phyloP scores from a whole-genome alignment of 1,139 yeast species.

The Protomyces inundatus region DNA sequence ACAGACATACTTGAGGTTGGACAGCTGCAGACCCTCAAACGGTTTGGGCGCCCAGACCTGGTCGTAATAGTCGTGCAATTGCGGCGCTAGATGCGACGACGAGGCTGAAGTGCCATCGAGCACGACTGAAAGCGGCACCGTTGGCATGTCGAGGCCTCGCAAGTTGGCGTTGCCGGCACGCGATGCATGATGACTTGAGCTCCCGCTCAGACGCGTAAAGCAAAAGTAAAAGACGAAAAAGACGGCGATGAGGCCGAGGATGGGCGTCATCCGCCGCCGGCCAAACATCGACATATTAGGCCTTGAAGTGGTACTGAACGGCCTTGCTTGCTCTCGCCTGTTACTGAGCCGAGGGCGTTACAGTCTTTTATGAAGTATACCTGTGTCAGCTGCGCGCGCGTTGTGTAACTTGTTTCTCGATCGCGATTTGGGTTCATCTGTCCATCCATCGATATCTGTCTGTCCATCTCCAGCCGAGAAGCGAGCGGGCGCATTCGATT shows the following conservation, averaged over 20 bases:
- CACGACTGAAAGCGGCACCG: neutral
- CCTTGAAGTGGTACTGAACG: too few relatives aligned
- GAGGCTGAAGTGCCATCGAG: neutral
- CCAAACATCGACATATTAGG: neutral
- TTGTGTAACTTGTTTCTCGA: too few relatives aligned
- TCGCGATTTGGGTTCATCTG: too few relatives aligned
- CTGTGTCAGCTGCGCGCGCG: too few relatives aligned
- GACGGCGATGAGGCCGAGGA: neutral
- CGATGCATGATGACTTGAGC: too few relatives aligned
- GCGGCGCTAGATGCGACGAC: neutral
- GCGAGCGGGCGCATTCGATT: too few relatives aligned
- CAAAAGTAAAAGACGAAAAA: neutral
- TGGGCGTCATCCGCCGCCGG: neutral
- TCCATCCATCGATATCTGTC: too few relatives aligned
- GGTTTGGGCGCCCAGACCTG: slow-evolving; percentile 4
- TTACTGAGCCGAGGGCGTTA: too few relatives aligned
- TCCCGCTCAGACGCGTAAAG: neutral
- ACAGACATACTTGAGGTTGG: neutral
- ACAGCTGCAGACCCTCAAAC: neutral
- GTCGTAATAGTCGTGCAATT: neutral
- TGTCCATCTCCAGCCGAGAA: too few relatives aligned
- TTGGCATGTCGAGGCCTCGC: neutral
- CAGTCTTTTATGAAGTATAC: too few relatives aligned
- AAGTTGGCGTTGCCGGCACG: neutral
- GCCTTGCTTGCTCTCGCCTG: too few relatives aligned